Conservation (phyloP, 2,329 filamentous ascomycete genomes). For the Colletotrichum phormii region DNA sequence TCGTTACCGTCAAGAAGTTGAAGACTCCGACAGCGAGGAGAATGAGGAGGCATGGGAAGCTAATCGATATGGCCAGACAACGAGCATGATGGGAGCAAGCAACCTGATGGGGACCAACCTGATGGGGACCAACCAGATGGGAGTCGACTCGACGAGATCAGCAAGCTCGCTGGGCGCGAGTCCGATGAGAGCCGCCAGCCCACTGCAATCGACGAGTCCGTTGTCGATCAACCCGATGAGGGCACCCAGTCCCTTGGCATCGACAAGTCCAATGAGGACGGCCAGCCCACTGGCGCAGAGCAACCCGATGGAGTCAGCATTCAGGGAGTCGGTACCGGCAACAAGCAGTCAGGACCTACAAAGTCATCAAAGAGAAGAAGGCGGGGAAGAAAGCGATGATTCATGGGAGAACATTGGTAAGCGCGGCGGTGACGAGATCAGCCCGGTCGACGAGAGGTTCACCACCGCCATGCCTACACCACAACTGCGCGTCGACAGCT, state of each 20-base stretch:
- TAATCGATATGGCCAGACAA: constrained; percentile 30
- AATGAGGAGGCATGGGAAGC: constrained; percentile 27
- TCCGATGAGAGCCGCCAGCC: constrained; percentile 15
- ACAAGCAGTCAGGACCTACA: constrained; percentile 24
- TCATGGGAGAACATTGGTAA: constrained; percentile 30
- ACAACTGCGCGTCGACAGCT: constrained; percentile 24
- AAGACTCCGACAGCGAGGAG: constrained; percentile 25
- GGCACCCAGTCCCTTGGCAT: background rate
- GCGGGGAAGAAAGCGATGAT: constrained; percentile 36
- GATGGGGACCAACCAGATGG: constrained; percentile 18
- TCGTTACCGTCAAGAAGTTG: constrained; percentile 18
- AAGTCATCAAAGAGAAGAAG: constrained; percentile 33
- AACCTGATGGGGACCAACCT: background rate
- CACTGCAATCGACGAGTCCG: background rate
- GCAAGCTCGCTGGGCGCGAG: background rate
- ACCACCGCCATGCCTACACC: background rate
- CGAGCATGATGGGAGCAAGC: constrained; percentile 13
- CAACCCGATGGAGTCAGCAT: constrained; percentile 2
- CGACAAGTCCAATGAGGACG: background rate
- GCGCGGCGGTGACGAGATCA: constrained; percentile 16
- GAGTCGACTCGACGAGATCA: background rate
- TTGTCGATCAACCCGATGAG: background rate
- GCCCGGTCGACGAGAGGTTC: background rate
- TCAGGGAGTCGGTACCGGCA: constrained; percentile 13
- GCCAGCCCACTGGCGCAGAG: background rate